These are phyloP conservation scores for Penicillium italicum DNA, from an alignment of 2,329 filamentous ascomycete species.

Conservation along the genomic window DNA sequence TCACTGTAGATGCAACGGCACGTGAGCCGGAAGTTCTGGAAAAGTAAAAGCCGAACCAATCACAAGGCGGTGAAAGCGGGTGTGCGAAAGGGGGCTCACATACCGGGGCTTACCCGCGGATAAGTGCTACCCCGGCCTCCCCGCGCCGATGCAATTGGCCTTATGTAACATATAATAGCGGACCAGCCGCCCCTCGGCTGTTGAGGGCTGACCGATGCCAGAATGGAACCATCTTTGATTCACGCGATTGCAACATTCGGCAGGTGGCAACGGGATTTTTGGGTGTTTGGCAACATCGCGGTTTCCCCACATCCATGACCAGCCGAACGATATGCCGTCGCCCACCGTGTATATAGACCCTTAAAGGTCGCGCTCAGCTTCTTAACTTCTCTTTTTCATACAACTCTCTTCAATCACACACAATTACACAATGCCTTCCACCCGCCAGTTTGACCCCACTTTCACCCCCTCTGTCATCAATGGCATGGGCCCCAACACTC, in stretches of 20 bases:
- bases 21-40: neutral
- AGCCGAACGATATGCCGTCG: conserved; percentile 27
- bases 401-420: conserved; percentile 3
- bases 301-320: conserved; percentile 33
- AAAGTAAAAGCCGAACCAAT: conserved; percentile 5
- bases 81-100: neutral
- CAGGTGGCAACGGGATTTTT: conserved; percentile 9
- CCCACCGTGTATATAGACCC: conserved; percentile 20
- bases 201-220: conserved; percentile 5
- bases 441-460: conserved; percentile 57
- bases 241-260: conserved; percentile 4
- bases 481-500: conserved; percentile 66
- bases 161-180: conserved; percentile 7
- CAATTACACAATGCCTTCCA: conserved; percentile 23
- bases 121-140: conserved; percentile 10
- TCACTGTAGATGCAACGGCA: neutral
- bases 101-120: conserved; percentile 8
- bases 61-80: neutral
- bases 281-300: neutral
- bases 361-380: conserved; percentile 2
- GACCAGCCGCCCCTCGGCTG: conserved; percentile 8
- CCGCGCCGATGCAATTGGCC: too few relatives aligned
- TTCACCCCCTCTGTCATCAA: conserved; percentile 73
- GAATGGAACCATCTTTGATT: neutral
- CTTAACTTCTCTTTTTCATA: neutral